phyloP scores from a whole-genome alignment of 306 rosid genomes.

The Datisca glomerata region DNA sequence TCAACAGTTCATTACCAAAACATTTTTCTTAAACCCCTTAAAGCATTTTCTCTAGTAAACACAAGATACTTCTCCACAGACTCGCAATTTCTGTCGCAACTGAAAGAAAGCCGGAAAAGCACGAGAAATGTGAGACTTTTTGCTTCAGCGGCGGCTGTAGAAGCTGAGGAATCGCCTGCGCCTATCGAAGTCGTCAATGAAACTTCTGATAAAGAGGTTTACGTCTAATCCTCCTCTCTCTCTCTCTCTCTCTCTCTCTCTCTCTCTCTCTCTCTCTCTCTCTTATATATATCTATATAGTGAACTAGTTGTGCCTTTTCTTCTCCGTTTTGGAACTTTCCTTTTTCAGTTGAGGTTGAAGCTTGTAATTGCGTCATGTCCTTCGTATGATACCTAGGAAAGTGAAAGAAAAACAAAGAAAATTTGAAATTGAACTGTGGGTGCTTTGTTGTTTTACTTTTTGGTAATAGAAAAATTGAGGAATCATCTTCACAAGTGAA shows the following conservation, averaged over 20 bases:
- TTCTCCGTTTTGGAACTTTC: neutral
- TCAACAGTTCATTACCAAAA: too few species aligned
- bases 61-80: neutral
- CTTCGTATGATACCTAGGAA: too few species aligned
- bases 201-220: slow-evolving; percentile 26
- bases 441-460: neutral
- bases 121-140: slow-evolving; percentile 5
- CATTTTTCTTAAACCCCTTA: neutral
- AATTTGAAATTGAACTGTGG: too few species aligned
- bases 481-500: too few species aligned
- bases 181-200: slow-evolving; percentile 10
- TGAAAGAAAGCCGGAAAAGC: neutral
- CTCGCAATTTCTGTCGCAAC: neutral
- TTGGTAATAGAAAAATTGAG: too few species aligned
- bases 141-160: slow-evolving; percentile 21
- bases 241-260: neutral
- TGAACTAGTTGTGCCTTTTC: too few species aligned
- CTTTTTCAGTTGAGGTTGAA: neutral
- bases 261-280: neutral
- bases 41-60: neutral
- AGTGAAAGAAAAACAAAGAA: too few species aligned
- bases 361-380: neutral
- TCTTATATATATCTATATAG: too few species aligned
- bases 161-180: slow-evolving; percentile 16
- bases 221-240: neutral